A percentile compares a stretch with the other conserved stretches of the same genome.
phyloP scores from a whole-genome alignment of 495 filamentous ascomycete genomes.

The Penicillium lagena region DNA sequence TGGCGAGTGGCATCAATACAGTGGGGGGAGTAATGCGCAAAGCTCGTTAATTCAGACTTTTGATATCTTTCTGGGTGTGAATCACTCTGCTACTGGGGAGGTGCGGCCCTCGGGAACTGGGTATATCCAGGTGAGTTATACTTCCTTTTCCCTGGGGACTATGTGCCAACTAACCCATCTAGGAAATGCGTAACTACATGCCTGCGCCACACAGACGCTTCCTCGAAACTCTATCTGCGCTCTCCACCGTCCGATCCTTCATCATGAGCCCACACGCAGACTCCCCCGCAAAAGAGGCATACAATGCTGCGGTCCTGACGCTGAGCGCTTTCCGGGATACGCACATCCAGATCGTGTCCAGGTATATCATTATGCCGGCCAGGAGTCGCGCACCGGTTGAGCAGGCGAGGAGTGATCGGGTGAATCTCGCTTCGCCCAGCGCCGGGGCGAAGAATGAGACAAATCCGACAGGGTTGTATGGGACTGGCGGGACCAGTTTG shows the following conservation, averaged over 20 bases:
- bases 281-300: constrained; percentile 64
- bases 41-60: constrained; percentile 91
- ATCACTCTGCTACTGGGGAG: constrained; percentile 81
- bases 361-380: constrained; percentile 74
- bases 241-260: constrained; percentile 79
- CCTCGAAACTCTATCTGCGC: constrained; percentile 62
- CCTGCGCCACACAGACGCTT: constrained; percentile 86
- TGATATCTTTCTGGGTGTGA: constrained; percentile 81
- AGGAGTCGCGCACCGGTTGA: constrained; percentile 12
- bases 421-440: constrained; percentile 29
- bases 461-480: constrained; percentile 45
- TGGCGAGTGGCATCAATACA: constrained; percentile 66
- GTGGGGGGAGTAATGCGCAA: constrained; percentile 91
- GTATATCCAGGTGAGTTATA: constrained; percentile 26
- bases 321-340: constrained; percentile 78
- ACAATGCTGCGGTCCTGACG: constrained; percentile 79
- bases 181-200: constrained; percentile 97
- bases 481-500: constrained; percentile 84
- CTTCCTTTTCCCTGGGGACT: not conserved
- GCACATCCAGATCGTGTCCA: constrained; percentile 88
- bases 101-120: constrained; percentile 33
- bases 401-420: constrained; percentile 1
- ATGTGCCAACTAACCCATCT: not conserved
- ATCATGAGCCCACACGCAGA: constrained; percentile 56
- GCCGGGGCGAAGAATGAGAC: constrained; percentile 15